Evolutionary conservation across 257 asterid genomes (phyloP), one percentile per base, ranked within the genome.

Genomic region (Solanum bukasovii): DNA sequence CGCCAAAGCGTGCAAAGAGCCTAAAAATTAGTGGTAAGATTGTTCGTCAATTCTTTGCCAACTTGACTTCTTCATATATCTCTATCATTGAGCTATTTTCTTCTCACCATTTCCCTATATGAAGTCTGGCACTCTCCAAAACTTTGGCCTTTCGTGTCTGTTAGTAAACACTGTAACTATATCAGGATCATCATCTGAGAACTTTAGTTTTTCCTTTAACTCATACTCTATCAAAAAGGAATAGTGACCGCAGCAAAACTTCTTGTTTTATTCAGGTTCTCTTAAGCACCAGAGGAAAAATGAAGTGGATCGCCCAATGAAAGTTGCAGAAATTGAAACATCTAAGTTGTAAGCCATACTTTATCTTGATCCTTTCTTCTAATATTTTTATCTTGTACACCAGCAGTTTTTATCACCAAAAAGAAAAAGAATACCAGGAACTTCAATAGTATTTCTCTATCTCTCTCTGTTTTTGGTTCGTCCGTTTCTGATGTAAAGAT

Each of bases 261-360:
- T 31, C n/a, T 31, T 70, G 6, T 70, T 89, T 74, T 65, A 61
- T 82, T 84, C 88, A 97, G 98, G 96, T 84, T 93, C 98, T 77
- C 94, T 97, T 90, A 97, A 97, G 85, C 98, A 95, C 88, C 94
- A 93, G 94, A 92, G 97, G 87, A 93, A 98, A 87, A 91, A 86
- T 88, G 98, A 96, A 87, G 91, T 85, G 88, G 98, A 94, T 89
- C 92, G 88, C 83, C 90, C 95, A 0, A 91, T 87, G 72, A 97
- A 97, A 89, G 94, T 91, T 27, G 90, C 93, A 67, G 94, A 98
- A 90, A 91, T 89, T 61, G 98, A 97, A 87, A 85, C 92, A 86
- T 92, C 94, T 63, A 94, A 91, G 93, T 98, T 92, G 98, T 95
- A 91, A 93, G 98, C 84, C 44, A 0, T 71, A 71, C n/a, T 31